Evolutionary conservation across 441 rosid genomes (phyloP).

Genomic region (Monsonia emarginata): DNA sequence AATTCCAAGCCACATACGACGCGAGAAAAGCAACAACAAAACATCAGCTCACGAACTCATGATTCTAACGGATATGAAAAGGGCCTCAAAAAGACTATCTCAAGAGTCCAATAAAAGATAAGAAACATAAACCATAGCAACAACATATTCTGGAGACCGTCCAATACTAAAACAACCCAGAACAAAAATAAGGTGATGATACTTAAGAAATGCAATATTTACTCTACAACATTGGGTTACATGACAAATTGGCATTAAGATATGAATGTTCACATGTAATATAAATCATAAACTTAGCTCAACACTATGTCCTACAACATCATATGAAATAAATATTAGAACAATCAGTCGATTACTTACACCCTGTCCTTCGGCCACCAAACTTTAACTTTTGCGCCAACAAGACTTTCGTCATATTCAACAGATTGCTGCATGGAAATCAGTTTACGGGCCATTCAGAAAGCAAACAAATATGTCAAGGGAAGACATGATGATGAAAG

Average conservation of each 20-base stretch:
- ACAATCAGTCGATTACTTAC: conserved; percentile 36
- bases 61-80: background rate
- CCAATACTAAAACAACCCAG: background rate
- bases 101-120: background rate
- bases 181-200: background rate
- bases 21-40: background rate
- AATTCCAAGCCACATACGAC: background rate
- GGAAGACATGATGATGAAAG: background rate
- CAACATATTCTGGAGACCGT: background rate
- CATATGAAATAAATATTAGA: background rate
- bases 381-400: conserved; percentile 66
- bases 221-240: background rate
- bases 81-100: background rate
- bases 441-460: conserved; percentile 14
- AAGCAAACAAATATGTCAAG: background rate
- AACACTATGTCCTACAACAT: background rate
- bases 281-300: background rate
- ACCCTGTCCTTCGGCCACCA: conserved; percentile 86
- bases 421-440: conserved; percentile 47
- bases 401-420: conserved; percentile 36
- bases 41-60: background rate
- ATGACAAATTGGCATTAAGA: background rate
- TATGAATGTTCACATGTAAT: background rate
- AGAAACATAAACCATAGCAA: background rate
- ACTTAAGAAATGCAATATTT: background rate